Conservation (phyloP, 805 yeast genomes). For the Kluyveromyces lactis region DNA sequence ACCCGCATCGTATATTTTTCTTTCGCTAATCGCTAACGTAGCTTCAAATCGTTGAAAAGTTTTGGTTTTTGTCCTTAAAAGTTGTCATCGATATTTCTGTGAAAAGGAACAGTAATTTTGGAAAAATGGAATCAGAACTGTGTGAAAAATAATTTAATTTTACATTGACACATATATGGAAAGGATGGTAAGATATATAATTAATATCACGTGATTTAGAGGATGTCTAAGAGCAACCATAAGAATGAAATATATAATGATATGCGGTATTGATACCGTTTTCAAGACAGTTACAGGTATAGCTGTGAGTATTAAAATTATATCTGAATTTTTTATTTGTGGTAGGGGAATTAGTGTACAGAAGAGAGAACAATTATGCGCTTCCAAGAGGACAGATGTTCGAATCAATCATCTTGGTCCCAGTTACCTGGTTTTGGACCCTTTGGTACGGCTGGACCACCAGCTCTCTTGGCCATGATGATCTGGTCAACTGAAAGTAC, state of each 20-base stretch:
- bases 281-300: no score
- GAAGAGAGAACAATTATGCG: no score
- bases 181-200: no score
- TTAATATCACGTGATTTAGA: no score
- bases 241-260: no score
- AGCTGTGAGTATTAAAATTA: no score
- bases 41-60: neutral
- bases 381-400: no score
- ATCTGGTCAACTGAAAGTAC: conserved; percentile 91
- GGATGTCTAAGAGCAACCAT: no score
- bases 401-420: conserved; percentile 81
- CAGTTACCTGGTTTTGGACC: conserved; percentile 89
- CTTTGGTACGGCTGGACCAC: conserved; percentile 88
- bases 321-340: no score
- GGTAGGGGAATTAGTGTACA: no score
- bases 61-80: neutral
- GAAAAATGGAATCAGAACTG: neutral
- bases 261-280: no score
- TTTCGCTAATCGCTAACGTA: neutral
- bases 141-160: conserved; percentile 1
- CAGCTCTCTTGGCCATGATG: conserved; percentile 98
- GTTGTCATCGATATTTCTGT: neutral
- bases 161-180: neutral
- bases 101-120: neutral
- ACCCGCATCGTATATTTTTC: neutral